Conservation (phyloP, 2,329 filamentous ascomycete genomes). For the Aspergillus sp. region DNA sequence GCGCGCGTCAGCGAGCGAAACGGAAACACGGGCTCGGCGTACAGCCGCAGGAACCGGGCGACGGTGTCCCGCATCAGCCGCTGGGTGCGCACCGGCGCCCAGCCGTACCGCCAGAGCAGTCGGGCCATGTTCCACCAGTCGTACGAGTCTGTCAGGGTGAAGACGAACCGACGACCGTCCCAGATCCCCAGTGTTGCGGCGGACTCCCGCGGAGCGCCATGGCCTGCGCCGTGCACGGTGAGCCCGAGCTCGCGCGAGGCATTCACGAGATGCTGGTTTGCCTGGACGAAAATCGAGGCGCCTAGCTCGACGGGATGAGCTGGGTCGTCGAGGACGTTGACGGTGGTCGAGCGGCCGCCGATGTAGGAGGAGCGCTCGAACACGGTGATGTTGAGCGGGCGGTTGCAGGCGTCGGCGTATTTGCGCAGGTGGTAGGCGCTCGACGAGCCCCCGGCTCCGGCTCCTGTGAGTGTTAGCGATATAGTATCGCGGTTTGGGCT, state of each 20-base stretch:
- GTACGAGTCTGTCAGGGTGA: constrained; percentile 51
- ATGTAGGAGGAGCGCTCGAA: constrained; percentile 72
- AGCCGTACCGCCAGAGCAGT: constrained; percentile 76
- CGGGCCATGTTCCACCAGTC: constrained; percentile 74
- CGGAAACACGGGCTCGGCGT: constrained; percentile 72
- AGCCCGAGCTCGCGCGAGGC: constrained; percentile 66
- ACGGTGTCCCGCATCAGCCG: constrained; percentile 63
- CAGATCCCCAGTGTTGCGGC: constrained; percentile 62
- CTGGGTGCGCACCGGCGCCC: constrained; percentile 64
- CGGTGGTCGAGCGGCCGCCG: constrained; percentile 79
- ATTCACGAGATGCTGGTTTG: constrained; percentile 73
- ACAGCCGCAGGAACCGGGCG: constrained; percentile 66
- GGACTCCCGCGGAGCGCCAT: constrained; percentile 39
- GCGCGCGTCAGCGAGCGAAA: constrained; percentile 66
- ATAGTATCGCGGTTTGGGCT: background rate
- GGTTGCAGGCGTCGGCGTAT: constrained; percentile 53
- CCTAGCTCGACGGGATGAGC: constrained; percentile 70
- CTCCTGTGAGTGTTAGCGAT: constrained; percentile 47
- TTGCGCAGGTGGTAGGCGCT: constrained; percentile 72
- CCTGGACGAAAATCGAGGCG: constrained; percentile 79
- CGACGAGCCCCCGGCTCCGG: constrained; percentile 79
- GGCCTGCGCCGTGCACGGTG: constrained; percentile 38
- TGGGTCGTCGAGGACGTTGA: constrained; percentile 63
- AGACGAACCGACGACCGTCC: constrained; percentile 69
- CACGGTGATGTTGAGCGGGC: constrained; percentile 69